Evolutionary conservation across 352 stramenopile genomes (phyloP).

Genomic region (Ophiocytium majus): DNA sequence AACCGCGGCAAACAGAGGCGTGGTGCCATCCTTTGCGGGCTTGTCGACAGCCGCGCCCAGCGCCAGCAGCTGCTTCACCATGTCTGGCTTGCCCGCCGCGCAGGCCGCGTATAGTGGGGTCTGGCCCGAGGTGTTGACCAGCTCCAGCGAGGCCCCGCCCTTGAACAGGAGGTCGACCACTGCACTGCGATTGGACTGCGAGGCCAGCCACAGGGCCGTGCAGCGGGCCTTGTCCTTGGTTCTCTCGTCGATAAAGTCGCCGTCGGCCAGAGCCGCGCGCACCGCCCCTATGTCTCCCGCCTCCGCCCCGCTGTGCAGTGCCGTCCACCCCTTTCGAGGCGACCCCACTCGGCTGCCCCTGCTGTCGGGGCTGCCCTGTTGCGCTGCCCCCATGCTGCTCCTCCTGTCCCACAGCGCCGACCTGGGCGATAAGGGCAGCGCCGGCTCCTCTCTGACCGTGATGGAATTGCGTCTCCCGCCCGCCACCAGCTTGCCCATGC

Average conservation of each 20-base stretch:
- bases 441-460: neutral
- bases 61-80: neutral
- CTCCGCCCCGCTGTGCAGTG: neutral
- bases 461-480: neutral
- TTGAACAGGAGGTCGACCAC: neutral
- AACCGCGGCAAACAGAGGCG: neutral
- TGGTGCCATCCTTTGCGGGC: slow-evolving; percentile 12
- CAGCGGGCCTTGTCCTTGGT: neutral
- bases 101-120: slow-evolving; percentile 7
- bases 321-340: neutral
- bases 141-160: neutral
- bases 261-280: neutral
- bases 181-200: neutral
- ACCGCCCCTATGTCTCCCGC: neutral
- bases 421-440: neutral
- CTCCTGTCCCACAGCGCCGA: too few species aligned
- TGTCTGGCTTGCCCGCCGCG: neutral
- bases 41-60: neutral
- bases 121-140: neutral
- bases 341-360: neutral
- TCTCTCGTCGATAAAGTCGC: neutral
- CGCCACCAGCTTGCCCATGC: neutral
- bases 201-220: slow-evolving; percentile 2
- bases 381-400: too few species aligned
- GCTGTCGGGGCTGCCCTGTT: neutral